Base-by-base conservation (phyloP, 208 protist species). In the Naegleria fowleri region DNA sequence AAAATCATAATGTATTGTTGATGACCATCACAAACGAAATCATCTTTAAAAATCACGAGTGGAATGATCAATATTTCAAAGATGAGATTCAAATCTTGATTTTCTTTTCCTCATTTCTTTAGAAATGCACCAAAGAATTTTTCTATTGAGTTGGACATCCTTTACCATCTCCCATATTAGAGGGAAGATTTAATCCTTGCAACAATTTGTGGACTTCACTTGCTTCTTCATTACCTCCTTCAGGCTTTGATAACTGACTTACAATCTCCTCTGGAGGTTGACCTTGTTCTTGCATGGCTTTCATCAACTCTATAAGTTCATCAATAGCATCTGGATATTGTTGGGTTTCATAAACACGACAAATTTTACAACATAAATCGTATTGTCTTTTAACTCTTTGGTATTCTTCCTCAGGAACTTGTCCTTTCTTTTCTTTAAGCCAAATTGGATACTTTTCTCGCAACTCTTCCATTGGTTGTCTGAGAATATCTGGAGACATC, bases 191-290 rank as follows among this genome's bases (percentile, higher is more conserved):
- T 7, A 79, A 33, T 36, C 67, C 67, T 36, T 79, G 67, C n/a
- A 79, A 36, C 7, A 79, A 9, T 36, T 79, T 79, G 9, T 79
- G 67, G 9, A 79, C 48, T 67, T 39, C 48, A 67, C 5, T 11
- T 29, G 19, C 33, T 5, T 25, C 48, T 41, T 22, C 86, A 89
- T 11, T 5, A 67, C 86, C 86, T 39, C 33, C 33, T 58, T 33
- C 41, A 75, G 7, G 48, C 16, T 43, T 51, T 11, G n/a, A 41
- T 40, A 89, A 67, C 29, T 33, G 6, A n/a, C 15, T 41, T 22
- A 89, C 29, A 89, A 89, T 89, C 39, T 89, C 86, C 7, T 89
- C 48, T 67, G 86, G 86, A n/a, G 86, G 86, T 67, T 52, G 51
- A 41, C 86, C 86, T n/a, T 39, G 51, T 5, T 33, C n/a, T 40